Base-by-base conservation (phyloP, 129 eudicot species). In the Flaveria bidentis region DNA sequence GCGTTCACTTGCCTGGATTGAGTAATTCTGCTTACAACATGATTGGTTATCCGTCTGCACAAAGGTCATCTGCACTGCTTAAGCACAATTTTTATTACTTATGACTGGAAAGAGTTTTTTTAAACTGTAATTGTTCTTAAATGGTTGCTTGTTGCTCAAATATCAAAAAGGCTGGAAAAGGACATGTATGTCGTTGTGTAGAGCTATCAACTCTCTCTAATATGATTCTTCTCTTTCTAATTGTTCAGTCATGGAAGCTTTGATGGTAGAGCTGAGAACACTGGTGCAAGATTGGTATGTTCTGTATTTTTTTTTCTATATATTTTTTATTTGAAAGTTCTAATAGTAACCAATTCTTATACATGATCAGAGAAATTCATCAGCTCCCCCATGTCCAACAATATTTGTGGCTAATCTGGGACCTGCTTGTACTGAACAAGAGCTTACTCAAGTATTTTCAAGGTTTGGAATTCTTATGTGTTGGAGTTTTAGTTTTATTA, bases 1-100 rank as follows among this genome's bases (percentile, higher is more conserved):
- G 97, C 97, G 28, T 86, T 83, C 96, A 91, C 92, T 67, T 84
- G 86, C 95, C 96, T 89, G 99, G 99, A 95, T 82, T 95, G 87
- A 86, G 88, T 95, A 95, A 85, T 87, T 91, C 99, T 82, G 89
- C 97, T 87, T 82, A 91, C 99, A 89, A 86, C 99, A 87, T 76
- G 84, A 87, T 89, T 95, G 99, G 99, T 91, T 89, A 86, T 87
- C 90, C 97, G 79, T 75, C 99, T 86, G 85, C 99, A 91, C 97
- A 86, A 89, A 95, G 99, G 97, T 95, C 99, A 89, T 84, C 67
- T 93, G 98, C 98, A 93, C 97, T 89, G 73, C 91, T 85, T 84
- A 80, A 85, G 93, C 98, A 94, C 98, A 83, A 71, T 81, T 86
- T 72, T 80, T 74, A 78, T 74, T 88, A 74, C 81, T 72, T 63